A percentile compares a stretch with the other conserved stretches of the same genome.
Conservation (phyloP, 1,139 yeast genomes). For the Suhomyces coccinellae region DNA sequence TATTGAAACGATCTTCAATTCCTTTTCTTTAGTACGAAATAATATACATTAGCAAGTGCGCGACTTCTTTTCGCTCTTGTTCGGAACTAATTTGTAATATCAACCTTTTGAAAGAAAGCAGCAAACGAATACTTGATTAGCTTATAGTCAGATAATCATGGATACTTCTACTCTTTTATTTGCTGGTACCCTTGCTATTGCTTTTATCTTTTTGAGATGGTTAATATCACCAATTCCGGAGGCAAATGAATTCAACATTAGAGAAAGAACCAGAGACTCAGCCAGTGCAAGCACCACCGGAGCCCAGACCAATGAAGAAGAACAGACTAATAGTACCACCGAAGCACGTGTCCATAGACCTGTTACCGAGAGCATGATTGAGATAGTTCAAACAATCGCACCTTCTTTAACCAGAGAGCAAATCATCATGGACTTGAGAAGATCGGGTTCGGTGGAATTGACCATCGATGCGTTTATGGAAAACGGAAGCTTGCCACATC, state of each 20-base stretch:
- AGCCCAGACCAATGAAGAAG: conserved; percentile 16
- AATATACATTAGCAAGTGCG: not conserved
- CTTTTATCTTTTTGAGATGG: conserved; percentile 62
- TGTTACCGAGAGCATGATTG: conserved; percentile 81
- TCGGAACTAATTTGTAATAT: not conserved
- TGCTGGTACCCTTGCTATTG: conserved; percentile 48
- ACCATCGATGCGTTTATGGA: conserved; percentile 73
- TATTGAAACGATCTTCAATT: not conserved
- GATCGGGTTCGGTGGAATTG: conserved; percentile 76
- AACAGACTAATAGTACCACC: conserved; percentile 21
- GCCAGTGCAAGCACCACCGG: conserved; percentile 12
- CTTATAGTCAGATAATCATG: conserved; percentile 28
- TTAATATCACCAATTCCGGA: conserved; percentile 55
- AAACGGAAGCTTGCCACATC: conserved; percentile 64
- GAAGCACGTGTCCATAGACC: conserved; percentile 46
- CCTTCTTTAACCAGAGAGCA: conserved; percentile 73
- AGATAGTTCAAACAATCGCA: conserved; percentile 79
- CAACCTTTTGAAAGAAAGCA: too few species aligned
- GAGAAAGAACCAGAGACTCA: conserved; percentile 16
- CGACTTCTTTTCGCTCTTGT: not conserved
- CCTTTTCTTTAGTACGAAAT: not conserved
- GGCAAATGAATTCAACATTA: conserved; percentile 25
- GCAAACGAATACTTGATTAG: too few species aligned
- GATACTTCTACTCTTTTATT: conserved; percentile 56
- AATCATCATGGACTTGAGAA: conserved; percentile 61